Evolutionary conservation across 257 asterid species (phyloP), one percentile per base, ranked within the genome.

Genomic region (Catharanthus roseus): DNA sequence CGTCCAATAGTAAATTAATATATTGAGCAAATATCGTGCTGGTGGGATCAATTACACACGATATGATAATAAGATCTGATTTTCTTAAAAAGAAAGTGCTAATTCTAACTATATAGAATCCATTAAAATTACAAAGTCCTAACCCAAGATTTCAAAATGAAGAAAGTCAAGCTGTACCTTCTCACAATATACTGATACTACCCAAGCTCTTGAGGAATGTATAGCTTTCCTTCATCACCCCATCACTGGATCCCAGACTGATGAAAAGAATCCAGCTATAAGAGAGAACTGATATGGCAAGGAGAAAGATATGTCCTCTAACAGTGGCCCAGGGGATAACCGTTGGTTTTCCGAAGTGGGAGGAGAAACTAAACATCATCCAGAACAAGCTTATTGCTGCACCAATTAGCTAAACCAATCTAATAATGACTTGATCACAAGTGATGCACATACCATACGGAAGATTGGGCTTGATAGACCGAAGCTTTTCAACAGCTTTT

Each of bases 151-250:
- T 60, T 47, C 60, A n/a, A 21, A 36, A 23, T 51, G 44, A 19
- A 26, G 66, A 65, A 38, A 68, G 34, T 31, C 26, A 26, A 70
- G 44, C 63, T 68, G n/a, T 84, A 95, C 99, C 98, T 91, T 95
- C 84, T 91, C 95, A n/a, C 90, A 89, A 77, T 89, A 91, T 47
- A 91, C 96, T n/a, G 95, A 84, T 54, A 88, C 90, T 85, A n/a
- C n/a, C n/a, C n/a, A n/a, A 91, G 81, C 75, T 91, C 99, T 77
- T 72, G 92, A 45, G 99, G 96, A 39, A 95, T 95, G 73, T 95
- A 95, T 77, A 91, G 95, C 86, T 87, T 95, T 82, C 97, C 99
- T 82, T 95, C 96, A 79, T 95, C 99, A 18, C 99, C 99, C n/a
- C 86, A 95, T 79, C 73, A 95, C 97, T 58, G 99, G 97, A 85